Base-by-base conservation (phyloP, 768 basidiomycete species). In the Leccinum imitatum region DNA sequence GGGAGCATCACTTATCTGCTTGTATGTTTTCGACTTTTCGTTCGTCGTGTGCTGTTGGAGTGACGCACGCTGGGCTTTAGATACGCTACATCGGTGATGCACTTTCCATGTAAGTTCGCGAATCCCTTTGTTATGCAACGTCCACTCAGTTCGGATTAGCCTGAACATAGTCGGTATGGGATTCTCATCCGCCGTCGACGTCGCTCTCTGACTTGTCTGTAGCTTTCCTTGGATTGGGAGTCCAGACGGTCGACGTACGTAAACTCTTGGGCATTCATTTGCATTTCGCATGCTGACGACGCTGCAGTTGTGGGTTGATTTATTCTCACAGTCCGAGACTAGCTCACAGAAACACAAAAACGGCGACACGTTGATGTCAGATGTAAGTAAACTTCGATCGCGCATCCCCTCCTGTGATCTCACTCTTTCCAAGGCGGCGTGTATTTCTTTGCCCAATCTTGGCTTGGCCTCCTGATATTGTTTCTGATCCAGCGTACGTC, bases 41-140 rank as follows among this genome's bases (percentile, higher is more conserved):
- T 33, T 21, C 2, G n/a, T 53, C 17, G 33, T 10, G 41, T 44
- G n/a, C 7, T 21, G 14, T 53, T n/a, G 14, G 17, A 35, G 13
- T 53, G 19, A 44, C 41, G 1, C 41, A 21, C 14, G 1, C 6
- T 6, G 9, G 21, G 19, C 25, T 3, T 14, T 14, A 70, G 68
- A 68, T 69, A n/a, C 69, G 69, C 8, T 69, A 68, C 15, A 54
- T 70, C 1, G 68, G 68, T n/a, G 57, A 70, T 35, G 57, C 35
- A 3, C 23, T 70, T 27, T 57, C 54, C 21, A 63, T 66, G 68
- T 69, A 30, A 61, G 69, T 30, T 8, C 25, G 23, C 10, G 6
- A 5, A 27, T 37, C 2, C 4, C 10, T 15, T 6, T 31, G 27
- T 56, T 30, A 48, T 6, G 1, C 15, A 25, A 51, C 7, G 14